Conservation (phyloP, 441 rosid genomes). For the Croton setiger region DNA sequence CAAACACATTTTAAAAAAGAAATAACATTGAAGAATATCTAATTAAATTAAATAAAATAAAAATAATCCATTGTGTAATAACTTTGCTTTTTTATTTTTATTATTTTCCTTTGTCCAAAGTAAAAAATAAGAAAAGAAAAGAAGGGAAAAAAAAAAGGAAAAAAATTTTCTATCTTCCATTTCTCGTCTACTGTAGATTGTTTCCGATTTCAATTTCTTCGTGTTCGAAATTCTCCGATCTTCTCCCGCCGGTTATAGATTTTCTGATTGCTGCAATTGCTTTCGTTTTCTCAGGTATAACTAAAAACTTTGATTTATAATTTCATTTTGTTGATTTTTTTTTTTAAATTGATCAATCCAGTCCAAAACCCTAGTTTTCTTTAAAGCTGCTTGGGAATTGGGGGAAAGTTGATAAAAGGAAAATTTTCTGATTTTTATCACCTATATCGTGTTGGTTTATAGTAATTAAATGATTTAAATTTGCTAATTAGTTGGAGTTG, state of each 20-base stretch:
- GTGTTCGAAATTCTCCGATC: slow-evolving; percentile 14
- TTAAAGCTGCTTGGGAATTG: slow-evolving; percentile 23
- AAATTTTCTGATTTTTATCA: slow-evolving; percentile 9
- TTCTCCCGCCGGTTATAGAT: slow-evolving; percentile 3
- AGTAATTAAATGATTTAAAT: slow-evolving; percentile 19
- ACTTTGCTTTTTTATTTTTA: neutral
- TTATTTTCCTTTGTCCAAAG: slow-evolving; percentile 29
- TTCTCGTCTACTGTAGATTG: slow-evolving; percentile 35
- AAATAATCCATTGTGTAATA: neutral
- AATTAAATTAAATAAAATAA: too few species aligned
- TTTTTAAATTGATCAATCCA: slow-evolving; percentile 20
- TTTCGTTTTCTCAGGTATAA: slow-evolving; percentile 29
- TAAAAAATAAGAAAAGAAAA: slow-evolving; percentile 26
- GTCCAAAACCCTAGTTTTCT: slow-evolving; percentile 48
- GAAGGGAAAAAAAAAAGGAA: slow-evolving; percentile 7
- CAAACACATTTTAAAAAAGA: too few species aligned
- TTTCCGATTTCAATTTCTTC: slow-evolving; percentile 32
- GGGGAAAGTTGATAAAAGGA: slow-evolving; percentile 12
- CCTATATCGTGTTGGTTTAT: slow-evolving; percentile 20
- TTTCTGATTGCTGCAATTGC: slow-evolving; percentile 11
- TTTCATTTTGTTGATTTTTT: neutral
- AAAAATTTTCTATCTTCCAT: slow-evolving; percentile 22
- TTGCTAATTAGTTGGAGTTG: slow-evolving; percentile 15
- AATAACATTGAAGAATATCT: too few species aligned
- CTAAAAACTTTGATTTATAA: slow-evolving; percentile 6